Evolutionary conservation across 1,284 basidiomycete species (phyloP), one percentile per base, ranked within the genome.

Genomic region (Rhodotorula mucilaginosa): DNA sequence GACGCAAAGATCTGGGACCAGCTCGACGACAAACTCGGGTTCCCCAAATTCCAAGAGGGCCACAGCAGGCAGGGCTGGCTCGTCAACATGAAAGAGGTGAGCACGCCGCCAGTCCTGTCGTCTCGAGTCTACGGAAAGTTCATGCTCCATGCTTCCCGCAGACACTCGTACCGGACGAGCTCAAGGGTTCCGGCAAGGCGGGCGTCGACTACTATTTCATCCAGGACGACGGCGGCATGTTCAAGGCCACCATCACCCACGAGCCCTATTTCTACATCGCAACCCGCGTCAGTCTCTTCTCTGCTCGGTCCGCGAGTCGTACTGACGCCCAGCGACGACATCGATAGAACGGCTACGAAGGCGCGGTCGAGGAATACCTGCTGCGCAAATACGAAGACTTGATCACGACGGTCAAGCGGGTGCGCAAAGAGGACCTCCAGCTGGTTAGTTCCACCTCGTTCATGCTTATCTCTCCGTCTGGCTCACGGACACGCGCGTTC

Each of bases 151-250:
- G 18, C 3, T 2, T 0, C 13, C 19, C 26, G 21, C 69, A 93
- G 88, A 97, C 93, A 0, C 83, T 97, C 7, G 81, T 97, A 26
- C 90, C 92, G 80, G 93, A 95, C 78, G 83, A 91, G 4, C 88
- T 90, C 58, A 89, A 88, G 83, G 86, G 90, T 12, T 86, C 86
- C 19, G 93, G 93, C 23, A 89, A 88, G 75, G 90, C 92, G 8
- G 94, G 90, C 16, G 95, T 99, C 16, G 96, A 99, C 79, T 97
- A 90, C 78, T 98, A 97, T 82, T 99, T 99, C 79, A 93, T 99
- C 77, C 89, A 98, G 82, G 95, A 99, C 79, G 94, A 98, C 74
- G 96, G 96, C 6, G 88, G 87, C 48, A 92, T 92, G 88, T 99
- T 99, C 77, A 99, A 99, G 81, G 89, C 88, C 75, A 99, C 96